These are phyloP conservation scores for Coelastrella sp. DNA, from an alignment of 139 green algal species.

Conservation along the genomic window DNA sequence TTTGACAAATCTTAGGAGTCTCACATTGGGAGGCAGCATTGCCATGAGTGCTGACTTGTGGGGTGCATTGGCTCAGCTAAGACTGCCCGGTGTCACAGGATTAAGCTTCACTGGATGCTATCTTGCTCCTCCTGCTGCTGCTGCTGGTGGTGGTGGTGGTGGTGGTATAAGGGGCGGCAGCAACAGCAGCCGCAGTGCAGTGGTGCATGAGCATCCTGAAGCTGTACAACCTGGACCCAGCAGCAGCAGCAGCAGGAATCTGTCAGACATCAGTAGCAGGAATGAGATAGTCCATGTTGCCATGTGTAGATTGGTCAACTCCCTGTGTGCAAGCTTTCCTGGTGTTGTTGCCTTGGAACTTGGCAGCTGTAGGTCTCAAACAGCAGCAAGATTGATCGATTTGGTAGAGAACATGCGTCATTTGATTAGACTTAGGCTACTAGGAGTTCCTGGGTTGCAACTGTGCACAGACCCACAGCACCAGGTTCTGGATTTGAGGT, in stretches of 20 bases:
- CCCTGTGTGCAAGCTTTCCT: neutral
- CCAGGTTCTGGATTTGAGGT: neutral
- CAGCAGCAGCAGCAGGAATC: neutral
- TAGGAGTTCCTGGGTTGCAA: neutral
- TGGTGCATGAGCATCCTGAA: neutral
- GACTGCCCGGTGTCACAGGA: too few species aligned
- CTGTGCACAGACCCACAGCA: neutral
- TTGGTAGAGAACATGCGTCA: neutral
- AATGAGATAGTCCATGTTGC: neutral
- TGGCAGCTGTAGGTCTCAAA: slow-evolving; percentile 4
- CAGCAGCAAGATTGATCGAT: neutral
- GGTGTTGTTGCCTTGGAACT: neutral
- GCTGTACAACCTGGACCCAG: neutral
- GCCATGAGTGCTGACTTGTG: too few species aligned
- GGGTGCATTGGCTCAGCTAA: too few species aligned
- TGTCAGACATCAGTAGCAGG: too few species aligned
- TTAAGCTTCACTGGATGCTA: too few species aligned
- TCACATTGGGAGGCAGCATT: too few species aligned
- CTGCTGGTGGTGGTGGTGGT: too few species aligned
- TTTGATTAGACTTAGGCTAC: neutral
- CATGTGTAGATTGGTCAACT: neutral
- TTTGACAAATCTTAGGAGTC: too few species aligned
- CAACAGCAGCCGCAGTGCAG: neutral
- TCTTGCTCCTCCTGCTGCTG: too few species aligned
- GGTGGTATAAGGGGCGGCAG: too few species aligned